Evolutionary conservation across 257 asterid species (phyloP).

Genomic region (Cynanchum wilfordii): DNA sequence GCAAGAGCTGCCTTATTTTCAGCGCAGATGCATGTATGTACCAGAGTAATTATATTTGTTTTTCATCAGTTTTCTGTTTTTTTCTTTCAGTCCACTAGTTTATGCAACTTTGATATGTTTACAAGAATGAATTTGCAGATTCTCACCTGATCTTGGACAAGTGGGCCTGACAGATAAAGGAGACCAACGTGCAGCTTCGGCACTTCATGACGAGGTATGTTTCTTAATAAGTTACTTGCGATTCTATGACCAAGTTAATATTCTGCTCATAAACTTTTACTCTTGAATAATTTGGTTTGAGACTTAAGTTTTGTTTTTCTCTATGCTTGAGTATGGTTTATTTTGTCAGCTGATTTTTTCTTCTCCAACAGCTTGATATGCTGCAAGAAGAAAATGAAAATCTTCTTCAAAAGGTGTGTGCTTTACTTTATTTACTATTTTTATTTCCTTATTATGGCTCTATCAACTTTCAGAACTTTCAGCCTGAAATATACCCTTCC

Average conservation of each 20-base stretch:
- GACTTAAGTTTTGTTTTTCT: slow-evolving; percentile 7
- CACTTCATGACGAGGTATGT: slow-evolving; percentile 79
- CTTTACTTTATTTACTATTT: slow-evolving; percentile 1
- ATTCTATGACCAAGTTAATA: slow-evolving; percentile 15
- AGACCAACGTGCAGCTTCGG: slow-evolving; percentile 71
- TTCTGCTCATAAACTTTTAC: background rate
- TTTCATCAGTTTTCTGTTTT: background rate
- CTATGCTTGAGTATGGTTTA: slow-evolving; percentile 7
- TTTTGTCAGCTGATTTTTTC: slow-evolving; percentile 34
- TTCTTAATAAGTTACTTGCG: slow-evolving; percentile 3
- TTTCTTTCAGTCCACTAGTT: background rate
- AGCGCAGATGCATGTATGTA: background rate
- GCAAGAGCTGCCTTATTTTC: background rate
- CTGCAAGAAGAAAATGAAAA: slow-evolving; percentile 93
- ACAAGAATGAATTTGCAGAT: slow-evolving; percentile 43
- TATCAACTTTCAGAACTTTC: background rate
- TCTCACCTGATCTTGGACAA: slow-evolving; percentile 64
- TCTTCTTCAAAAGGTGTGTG: slow-evolving; percentile 63
- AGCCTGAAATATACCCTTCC: slow-evolving; percentile 10
- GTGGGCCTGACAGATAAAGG: slow-evolving; percentile 51
- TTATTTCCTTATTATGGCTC: slow-evolving; percentile 9
- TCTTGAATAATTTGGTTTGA: background rate
- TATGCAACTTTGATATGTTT: background rate
- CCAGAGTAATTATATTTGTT: background rate
- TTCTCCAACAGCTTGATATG: slow-evolving; percentile 70